phyloP scores from a whole-genome alignment of 371 early-diverging fungal genomes.

The Caulochytrium protostelioides region DNA sequence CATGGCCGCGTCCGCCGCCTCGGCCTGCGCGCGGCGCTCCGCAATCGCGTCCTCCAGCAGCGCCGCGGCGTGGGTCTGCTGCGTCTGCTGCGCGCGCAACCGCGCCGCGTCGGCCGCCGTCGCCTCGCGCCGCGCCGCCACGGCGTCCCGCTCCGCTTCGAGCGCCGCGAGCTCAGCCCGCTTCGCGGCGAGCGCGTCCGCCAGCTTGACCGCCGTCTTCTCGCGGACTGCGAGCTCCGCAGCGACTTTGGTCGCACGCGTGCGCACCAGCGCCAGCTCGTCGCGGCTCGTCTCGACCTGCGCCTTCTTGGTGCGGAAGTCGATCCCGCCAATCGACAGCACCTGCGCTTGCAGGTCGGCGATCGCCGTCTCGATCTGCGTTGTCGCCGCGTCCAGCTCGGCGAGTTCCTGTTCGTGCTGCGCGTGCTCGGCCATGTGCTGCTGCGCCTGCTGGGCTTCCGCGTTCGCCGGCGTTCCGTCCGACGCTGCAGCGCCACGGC shows the following conservation, averaged over 20 bases:
- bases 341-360: conserved; percentile 61
- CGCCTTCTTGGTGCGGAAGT: conserved; percentile 59
- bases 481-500: no score
- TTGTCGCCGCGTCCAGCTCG: conserved; percentile 4
- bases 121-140: conserved; percentile 32
- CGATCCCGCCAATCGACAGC: conserved; percentile 70
- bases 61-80: no score
- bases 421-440: no score
- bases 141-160: conserved; percentile 28
- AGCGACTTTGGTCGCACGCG: conserved; percentile 37
- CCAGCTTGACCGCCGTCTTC: conserved; percentile 45
- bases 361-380: conserved; percentile 16
- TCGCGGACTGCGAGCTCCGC: conserved; percentile 46
- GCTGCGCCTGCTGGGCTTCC: no score
- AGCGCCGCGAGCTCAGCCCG: conserved; percentile 42
- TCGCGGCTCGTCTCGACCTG: conserved; percentile 62
- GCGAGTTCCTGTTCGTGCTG: conserved; percentile 5
- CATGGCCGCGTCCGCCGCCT: conserved; percentile 16
- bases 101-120: conserved; percentile 10
- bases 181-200: conserved; percentile 35
- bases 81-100: no score
- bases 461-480: no score
- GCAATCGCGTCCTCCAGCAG: conserved; percentile 23
- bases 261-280: conserved; percentile 39
- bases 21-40: conserved; percentile 24